Base-by-base conservation (phyloP, 208 protist species). In the Acanthamoeba divionensis region DNA sequence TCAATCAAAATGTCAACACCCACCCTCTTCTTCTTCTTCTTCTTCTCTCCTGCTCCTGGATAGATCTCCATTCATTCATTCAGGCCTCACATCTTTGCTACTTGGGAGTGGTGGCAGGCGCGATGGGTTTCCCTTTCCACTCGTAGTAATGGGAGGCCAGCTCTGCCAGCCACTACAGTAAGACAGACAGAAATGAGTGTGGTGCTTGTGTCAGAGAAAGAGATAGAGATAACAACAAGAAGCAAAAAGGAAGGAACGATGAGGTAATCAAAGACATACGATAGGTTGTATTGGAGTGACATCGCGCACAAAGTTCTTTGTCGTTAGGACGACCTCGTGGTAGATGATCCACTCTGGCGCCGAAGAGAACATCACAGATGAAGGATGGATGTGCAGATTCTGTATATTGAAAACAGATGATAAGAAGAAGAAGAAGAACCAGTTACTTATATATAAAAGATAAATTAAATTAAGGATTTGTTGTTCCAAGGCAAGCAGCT, bases 261-360 rank as follows among this genome's bases (percentile, higher is more conserved):
- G 13, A 18, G 52, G 52, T 57, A 41, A 69, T 26, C n/a, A 26
- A 9, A 12, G 52, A 41, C 55, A 62, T 71, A 88, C 80, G 18
- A 52, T 89, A 1, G 90, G 91, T 33, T 96, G 90, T n/a, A 96
- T 95, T 21, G 89, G 86, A 18, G 91, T 94, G 12, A 97, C 90
- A 12, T 96, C 90, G 75, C 96, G 91, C 96, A 97, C 98, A 60
- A 96, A 97, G 79, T 98, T 95, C 93, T 97, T 97, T n/a, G 95
- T 94, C 36, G 96, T 98, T 8, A 97, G 55, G 1, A 97, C 93
- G 13, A 98, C 82, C 55, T 97, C 95, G 54, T 97, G 95, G 89
- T 98, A 98, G 55, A 97, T 65, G 0, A 97, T 94, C 92, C 92
- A 96, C 13, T 89, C 50, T 0, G 94, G 94, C 41, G 91, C 93